Conservation (phyloP, 2,329 filamentous ascomycete species). For the Hypoxylon sp. region DNA sequence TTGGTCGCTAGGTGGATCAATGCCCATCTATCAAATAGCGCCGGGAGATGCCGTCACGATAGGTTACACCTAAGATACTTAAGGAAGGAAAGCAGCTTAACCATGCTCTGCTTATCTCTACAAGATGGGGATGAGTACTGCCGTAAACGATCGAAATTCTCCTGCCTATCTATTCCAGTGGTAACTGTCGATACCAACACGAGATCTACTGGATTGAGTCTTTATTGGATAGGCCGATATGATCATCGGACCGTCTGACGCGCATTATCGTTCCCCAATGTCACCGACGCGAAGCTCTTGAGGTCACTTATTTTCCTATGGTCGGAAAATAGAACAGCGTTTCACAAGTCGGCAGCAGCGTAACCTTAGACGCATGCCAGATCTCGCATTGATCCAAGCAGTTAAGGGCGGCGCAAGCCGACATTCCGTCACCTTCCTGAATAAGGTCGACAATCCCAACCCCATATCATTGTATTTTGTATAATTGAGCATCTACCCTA, state of each 20-base stretch:
- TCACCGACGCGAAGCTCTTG: conserved; percentile 28
- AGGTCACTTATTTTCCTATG: conserved; percentile 4
- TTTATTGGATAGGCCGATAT: conserved; percentile 8
- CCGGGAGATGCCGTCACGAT: conserved; percentile 10
- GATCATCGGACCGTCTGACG: conserved; percentile 23
- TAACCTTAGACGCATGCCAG: conserved; percentile 27
- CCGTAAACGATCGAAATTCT: conserved; percentile 11
- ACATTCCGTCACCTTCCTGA: conserved; percentile 41
- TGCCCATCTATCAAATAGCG: conserved; percentile 3
- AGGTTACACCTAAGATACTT: background rate
- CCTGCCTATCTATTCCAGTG: conserved; percentile 5
- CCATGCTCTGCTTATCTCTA: background rate
- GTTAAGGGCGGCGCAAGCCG: conserved; percentile 25
- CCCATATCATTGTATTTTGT: conserved; percentile 18
- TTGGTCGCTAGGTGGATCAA: conserved; percentile 21
- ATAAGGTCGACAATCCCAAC: conserved; percentile 23
- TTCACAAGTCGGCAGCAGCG: conserved; percentile 28
- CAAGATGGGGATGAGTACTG: conserved; percentile 3
- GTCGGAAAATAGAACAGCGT: conserved; percentile 39
- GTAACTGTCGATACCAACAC: background rate
- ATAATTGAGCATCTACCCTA: conserved; percentile 16
- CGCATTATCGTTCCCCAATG: conserved; percentile 11
- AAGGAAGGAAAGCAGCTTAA: background rate
- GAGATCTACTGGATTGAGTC: conserved; percentile 11
- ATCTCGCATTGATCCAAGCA: conserved; percentile 22